Percentiles rank a stretch among this genome's conserved stretches.
Evolutionary conservation across 768 basidiomycete species (phyloP).

Genomic region (Lactifluus hygrophoroides): DNA sequence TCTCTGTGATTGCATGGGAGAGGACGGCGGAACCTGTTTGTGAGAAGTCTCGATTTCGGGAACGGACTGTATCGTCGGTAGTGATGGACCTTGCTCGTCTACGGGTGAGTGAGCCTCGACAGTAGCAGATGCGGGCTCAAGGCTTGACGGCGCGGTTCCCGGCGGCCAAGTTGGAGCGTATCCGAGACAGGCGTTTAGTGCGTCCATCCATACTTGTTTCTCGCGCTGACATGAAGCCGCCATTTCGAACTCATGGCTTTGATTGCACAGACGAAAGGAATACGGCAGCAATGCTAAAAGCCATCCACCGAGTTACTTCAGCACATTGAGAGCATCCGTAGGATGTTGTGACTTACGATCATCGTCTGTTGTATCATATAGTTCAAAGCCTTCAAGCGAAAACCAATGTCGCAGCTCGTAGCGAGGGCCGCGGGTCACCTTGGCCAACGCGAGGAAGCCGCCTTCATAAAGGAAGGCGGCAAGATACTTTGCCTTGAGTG

Average conservation of each 20-base stretch:
- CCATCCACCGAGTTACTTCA: neutral
- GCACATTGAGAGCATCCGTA: neutral
- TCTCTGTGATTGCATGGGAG: constrained; percentile 1
- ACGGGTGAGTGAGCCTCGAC: constrained; percentile 8
- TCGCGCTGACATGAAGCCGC: constrained; percentile 79
- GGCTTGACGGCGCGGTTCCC: constrained; percentile 53
- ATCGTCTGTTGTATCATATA: constrained; percentile 58
- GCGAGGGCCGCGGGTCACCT: constrained; percentile 66
- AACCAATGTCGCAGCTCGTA: constrained; percentile 93
- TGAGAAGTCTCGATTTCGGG: constrained; percentile 24
- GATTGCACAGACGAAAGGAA: constrained; percentile 21
- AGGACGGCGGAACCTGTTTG: constrained; percentile 1
- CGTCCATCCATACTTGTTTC: constrained; percentile 78
- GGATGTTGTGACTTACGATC: constrained; percentile 51
- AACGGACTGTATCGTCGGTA: constrained; percentile 29
- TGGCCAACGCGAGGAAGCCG: constrained; percentile 81
- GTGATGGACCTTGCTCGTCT: constrained; percentile 9
- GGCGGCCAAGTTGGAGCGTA: constrained; percentile 42
- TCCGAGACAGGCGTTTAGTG: constrained; percentile 46
- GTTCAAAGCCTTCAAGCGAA: constrained; percentile 59
- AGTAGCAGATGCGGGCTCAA: constrained; percentile 31
- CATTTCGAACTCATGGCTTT: constrained; percentile 50
- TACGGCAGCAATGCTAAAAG: constrained; percentile 65
- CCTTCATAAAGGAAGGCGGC: constrained; percentile 84
- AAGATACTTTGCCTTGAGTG: constrained; percentile 60